A percentile compares a stretch with the other conserved stretches of the same genome.
phyloP scores from a whole-genome alignment of 768 basidiomycete species.

The Trametes meyenii region DNA sequence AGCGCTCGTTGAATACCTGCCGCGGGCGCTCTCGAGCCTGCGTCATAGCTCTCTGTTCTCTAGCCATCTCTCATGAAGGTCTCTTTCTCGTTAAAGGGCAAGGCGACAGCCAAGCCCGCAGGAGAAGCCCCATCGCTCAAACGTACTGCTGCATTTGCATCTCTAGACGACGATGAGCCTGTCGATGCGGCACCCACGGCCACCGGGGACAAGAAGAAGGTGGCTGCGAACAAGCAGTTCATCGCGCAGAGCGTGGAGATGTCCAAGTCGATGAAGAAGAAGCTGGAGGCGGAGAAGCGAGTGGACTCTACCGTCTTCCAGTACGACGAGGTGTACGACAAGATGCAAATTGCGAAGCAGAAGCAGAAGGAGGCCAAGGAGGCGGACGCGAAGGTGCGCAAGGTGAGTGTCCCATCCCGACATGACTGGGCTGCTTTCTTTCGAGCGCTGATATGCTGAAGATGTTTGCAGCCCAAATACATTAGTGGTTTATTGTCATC shows the following conservation, averaged over 20 bases:
- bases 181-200: conserved; percentile 52
- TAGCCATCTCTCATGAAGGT: conserved; percentile 66
- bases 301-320: conserved; percentile 86
- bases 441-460: conserved; percentile 25
- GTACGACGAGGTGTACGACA: conserved; percentile 96
- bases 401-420: conserved; percentile 50
- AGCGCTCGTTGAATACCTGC: not conserved
- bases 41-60: not conserved
- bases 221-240: conserved; percentile 54
- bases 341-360: conserved; percentile 86
- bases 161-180: conserved; percentile 64
- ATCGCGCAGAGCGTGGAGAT: conserved; percentile 60
- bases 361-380: conserved; percentile 78
- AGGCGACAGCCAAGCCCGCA: conserved; percentile 54
- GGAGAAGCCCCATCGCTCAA: conserved; percentile 51
- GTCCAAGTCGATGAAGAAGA: conserved; percentile 68
- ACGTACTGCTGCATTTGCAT: conserved; percentile 63
- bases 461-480: conserved; percentile 79
- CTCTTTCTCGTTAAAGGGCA: conserved; percentile 76
- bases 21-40: conserved; percentile 5
- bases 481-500: conserved; percentile 77
- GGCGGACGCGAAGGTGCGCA: conserved; percentile 71
- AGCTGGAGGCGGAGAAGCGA: conserved; percentile 76
- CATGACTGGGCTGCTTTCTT: conserved; percentile 2
- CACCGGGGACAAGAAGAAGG: conserved; percentile 41